Percentiles rank a stretch among this genome's conserved stretches.
Evolutionary conservation across 768 basidiomycete genomes (phyloP).

Genomic region (Pisolithus microcarpus): DNA sequence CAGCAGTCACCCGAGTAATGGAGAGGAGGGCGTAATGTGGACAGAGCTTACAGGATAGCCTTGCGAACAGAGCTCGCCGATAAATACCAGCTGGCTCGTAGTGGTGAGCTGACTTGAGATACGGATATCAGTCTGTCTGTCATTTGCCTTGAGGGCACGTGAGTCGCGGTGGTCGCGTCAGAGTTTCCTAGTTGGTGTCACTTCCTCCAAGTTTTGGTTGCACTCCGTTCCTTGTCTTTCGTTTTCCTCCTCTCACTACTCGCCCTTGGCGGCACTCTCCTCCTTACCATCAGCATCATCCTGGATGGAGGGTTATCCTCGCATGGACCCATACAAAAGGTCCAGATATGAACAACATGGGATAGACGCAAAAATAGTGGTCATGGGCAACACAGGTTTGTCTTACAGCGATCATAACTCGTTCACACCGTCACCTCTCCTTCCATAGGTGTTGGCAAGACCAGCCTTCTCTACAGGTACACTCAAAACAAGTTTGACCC

Average conservation of each 20-base stretch:
- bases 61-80: neutral
- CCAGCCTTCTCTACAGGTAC: constrained; percentile 83
- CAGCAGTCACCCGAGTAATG: no score
- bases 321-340: constrained; percentile 59
- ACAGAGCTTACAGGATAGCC: no score
- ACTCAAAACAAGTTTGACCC: constrained; percentile 87
- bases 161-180: constrained; percentile 26
- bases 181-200: constrained; percentile 19
- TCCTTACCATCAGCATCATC: constrained; percentile 16
- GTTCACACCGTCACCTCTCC: constrained; percentile 8
- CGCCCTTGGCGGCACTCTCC: constrained; percentile 41
- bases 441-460: constrained; percentile 78
- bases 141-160: no score
- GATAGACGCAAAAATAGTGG: constrained; percentile 91
- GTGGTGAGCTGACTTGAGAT: no score
- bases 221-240: constrained; percentile 24
- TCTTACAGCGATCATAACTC: constrained; percentile 25
- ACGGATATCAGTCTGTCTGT: no score
- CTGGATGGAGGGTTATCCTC: constrained; percentile 51
- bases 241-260: constrained; percentile 25
- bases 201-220: constrained; percentile 22
- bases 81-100: neutral
- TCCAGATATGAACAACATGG: constrained; percentile 76
- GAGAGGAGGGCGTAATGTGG: no score
- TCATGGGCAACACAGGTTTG: constrained; percentile 78